Base-by-base conservation (phyloP, 495 filamentous ascomycete species). In the Viridothelium virens region DNA sequence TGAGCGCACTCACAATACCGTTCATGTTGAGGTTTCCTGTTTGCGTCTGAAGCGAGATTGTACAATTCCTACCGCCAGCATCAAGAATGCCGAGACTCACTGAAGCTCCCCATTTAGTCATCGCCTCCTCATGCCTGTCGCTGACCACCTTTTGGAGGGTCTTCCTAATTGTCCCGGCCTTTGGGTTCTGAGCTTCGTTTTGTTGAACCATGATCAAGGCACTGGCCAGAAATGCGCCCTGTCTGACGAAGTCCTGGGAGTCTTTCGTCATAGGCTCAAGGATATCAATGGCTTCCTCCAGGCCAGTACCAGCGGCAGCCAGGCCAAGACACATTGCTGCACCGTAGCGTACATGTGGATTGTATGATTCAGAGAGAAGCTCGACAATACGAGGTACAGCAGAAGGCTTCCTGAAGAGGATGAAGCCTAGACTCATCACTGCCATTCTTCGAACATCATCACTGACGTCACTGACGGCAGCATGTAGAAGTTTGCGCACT, bases 251-350 rank as follows among this genome's bases (percentile, higher is more conserved):
- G 80, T 99, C 95, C 63, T 91, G 94, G 16, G 95, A 94, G 73
- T 99, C 95, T 81, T 99, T 99, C 77, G 96, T 91, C 95, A 99
- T 97, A 34, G 95, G 95, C 78, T 99, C 95, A 9, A 99, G 82
- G 38, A 99, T 83, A 69, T 97, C 95, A 69, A 97, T 95, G 2
- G 95, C 95, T 77, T 97, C 95, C 68, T 97, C 93, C 36, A 97
- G 79, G 31, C 95, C 95, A 47, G 95, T 99, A 38, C 95, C 95
- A 36, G 95, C 95, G 70, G 95, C 97, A 44, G 95, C 94, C 70
- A 99, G 97, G 77, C 95, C 95, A 14, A 99, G 84, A 16, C 95
- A 95, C 90, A 99, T 97, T 38, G 95, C 92, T 2, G 95, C 96
- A 72, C 95, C 95, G 69, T 99, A 99, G 56, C 95, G 89, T 38